Conservation (phyloP, 2,329 filamentous ascomycete genomes). For the Chaetomiaceae sp. region DNA sequence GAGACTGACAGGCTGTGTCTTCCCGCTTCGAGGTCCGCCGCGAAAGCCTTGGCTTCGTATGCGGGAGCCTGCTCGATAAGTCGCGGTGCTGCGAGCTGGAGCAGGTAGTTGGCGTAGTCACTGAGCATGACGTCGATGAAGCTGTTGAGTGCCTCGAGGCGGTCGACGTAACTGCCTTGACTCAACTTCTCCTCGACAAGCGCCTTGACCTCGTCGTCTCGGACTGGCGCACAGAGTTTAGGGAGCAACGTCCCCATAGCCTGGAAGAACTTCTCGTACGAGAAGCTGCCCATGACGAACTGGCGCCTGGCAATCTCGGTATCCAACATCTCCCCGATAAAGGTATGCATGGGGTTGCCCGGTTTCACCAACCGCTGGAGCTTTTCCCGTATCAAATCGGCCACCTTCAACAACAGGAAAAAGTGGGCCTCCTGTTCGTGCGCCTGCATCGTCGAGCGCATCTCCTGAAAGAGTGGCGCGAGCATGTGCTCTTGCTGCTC, state of each 20-base stretch:
- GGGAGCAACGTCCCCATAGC: constrained; percentile 72
- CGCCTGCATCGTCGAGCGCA: constrained; percentile 60
- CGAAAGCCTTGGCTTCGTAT: constrained; percentile 71
- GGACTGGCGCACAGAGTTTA: constrained; percentile 73
- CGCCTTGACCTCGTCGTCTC: constrained; percentile 70
- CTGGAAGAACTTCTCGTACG: constrained; percentile 73
- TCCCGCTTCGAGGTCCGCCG: constrained; percentile 56
- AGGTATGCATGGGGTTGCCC: constrained; percentile 66
- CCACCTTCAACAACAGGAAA: constrained; percentile 64
- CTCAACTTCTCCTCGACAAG: constrained; percentile 58
- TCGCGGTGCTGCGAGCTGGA: constrained; percentile 65
- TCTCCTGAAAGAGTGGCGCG: constrained; percentile 50
- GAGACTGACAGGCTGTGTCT: constrained; percentile 54
- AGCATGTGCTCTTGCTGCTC: constrained; percentile 50
- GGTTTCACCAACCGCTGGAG: constrained; percentile 66
- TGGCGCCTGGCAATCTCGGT: constrained; percentile 65
- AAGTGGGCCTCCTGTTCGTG: constrained; percentile 61
- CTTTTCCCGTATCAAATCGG: constrained; percentile 65
- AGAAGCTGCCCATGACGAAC: constrained; percentile 67
- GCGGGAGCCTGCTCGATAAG: constrained; percentile 65
- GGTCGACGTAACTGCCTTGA: constrained; percentile 64
- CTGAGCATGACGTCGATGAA: constrained; percentile 74
- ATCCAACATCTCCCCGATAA: constrained; percentile 72
- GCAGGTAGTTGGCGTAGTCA: constrained; percentile 77
- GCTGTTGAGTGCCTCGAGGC: constrained; percentile 68